Conservation (phyloP, 371 early-diverging fungal species). For the Lichtheimia corymbifera region DNA sequence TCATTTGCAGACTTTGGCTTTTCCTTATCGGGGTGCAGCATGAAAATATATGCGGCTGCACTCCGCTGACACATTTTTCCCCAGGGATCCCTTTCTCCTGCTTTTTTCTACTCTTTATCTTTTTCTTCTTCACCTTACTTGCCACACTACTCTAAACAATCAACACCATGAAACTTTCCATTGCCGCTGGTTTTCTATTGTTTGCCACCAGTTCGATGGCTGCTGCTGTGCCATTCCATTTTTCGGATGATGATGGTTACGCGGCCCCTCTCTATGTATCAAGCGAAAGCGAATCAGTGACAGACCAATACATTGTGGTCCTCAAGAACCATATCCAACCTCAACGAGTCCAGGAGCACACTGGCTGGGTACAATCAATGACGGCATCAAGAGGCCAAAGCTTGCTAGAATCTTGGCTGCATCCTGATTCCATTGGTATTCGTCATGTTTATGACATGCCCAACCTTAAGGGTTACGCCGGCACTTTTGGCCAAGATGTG, state of each 20-base stretch:
- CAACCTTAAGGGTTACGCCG: constrained; percentile 82
- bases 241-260: not conserved
- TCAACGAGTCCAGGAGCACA: constrained; percentile 26
- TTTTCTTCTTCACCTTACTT: not conserved
- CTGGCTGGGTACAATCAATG: constrained; percentile 37
- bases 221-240: constrained; percentile 12
- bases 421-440: constrained; percentile 49
- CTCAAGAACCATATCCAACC: constrained; percentile 62
- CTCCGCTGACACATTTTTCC: no score
- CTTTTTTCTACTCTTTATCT: constrained; percentile 3
- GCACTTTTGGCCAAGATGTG: constrained; percentile 68
- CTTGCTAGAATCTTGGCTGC: constrained; percentile 18
- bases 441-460: constrained; percentile 76
- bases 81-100: not conserved
- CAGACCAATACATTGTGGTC: constrained; percentile 85
- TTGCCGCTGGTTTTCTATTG: constrained; percentile 18
- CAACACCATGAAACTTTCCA: constrained; percentile 12
- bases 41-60: no score
- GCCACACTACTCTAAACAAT: not conserved
- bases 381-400: constrained; percentile 17
- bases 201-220: constrained; percentile 25
- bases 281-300: constrained; percentile 64
- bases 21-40: no score
- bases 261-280: constrained; percentile 70
- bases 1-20: no score